phyloP scores from a whole-genome alignment of 2,329 filamentous ascomycete genomes.

The Sarocladiaceae sp. region DNA sequence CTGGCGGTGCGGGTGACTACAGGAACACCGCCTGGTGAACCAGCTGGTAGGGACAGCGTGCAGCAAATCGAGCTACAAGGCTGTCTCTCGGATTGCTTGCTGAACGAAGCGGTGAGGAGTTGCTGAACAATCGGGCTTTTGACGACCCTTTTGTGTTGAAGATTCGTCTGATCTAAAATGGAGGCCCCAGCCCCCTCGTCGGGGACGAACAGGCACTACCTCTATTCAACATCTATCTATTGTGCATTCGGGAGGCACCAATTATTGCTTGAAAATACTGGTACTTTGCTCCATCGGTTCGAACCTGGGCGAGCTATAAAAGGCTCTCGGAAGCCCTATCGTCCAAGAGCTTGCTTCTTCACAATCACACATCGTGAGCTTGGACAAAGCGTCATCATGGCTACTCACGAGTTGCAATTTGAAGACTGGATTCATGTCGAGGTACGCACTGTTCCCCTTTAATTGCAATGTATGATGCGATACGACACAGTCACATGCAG shows the following conservation, averaged over 20 bases:
- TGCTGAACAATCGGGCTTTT: neutral
- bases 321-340: neutral
- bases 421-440: conserved; percentile 3
- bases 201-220: neutral
- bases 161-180: conserved; percentile 6
- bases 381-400: conserved; percentile 4
- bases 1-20: conserved; percentile 9
- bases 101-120: conserved; percentile 1
- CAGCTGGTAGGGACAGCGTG: neutral
- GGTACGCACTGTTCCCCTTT: too few relatives aligned
- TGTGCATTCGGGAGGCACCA: neutral
- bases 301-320: neutral
- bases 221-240: conserved; percentile 2
- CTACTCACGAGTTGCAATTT: neutral
- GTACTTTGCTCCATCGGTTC: conserved; percentile 1
- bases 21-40: neutral
- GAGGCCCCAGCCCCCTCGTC: neutral
- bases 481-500: too few relatives aligned
- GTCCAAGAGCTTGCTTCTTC: neutral
- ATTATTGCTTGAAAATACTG: neutral
- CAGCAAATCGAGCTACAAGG: neutral
- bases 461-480: too few relatives aligned
- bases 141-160: neutral
- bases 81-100: neutral
- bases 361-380: neutral